Evolutionary conservation across 2,329 filamentous ascomycete species (phyloP).

Genomic region (Paecilomyces fulvus): DNA sequence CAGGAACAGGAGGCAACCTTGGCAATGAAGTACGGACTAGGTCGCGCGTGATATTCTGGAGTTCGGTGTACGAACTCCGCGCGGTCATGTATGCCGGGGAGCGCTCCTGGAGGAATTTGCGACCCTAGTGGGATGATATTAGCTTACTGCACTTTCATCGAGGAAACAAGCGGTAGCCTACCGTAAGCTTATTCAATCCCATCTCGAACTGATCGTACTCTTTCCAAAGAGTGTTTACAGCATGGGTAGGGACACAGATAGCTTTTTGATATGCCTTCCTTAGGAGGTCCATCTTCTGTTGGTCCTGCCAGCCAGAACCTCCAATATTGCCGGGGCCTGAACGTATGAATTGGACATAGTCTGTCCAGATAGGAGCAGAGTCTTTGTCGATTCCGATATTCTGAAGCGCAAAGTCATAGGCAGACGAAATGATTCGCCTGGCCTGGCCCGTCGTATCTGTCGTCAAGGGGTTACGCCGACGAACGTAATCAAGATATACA

Average conservation of each 20-base stretch:
- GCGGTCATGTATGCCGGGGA: constrained; percentile 95
- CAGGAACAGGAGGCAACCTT: constrained; percentile 69
- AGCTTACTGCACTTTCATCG: constrained; percentile 1
- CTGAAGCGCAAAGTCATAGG: constrained; percentile 86
- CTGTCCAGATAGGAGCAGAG: constrained; percentile 81
- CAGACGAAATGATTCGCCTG: constrained; percentile 69
- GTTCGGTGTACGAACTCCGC: constrained; percentile 75
- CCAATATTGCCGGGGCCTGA: constrained; percentile 77
- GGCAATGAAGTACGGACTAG: constrained; percentile 72
- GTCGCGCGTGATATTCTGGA: constrained; percentile 79
- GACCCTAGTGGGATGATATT: constrained; percentile 50
- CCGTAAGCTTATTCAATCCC: constrained; percentile 83
- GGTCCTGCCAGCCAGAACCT: constrained; percentile 86
- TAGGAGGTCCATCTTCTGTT: constrained; percentile 93
- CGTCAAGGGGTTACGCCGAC: constrained; percentile 78
- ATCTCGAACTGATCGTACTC: constrained; percentile 97
- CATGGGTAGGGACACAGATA: constrained; percentile 75
- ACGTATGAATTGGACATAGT: constrained; percentile 91
- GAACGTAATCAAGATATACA: constrained; percentile 89
- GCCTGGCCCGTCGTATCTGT: constrained; percentile 68
- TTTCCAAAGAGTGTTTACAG: constrained; percentile 82
- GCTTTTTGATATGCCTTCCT: constrained; percentile 89
- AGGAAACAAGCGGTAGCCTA: constrained; percentile 29
- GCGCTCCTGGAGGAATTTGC: constrained; percentile 88
- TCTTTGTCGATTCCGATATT: constrained; percentile 88